phyloP scores from a whole-genome alignment of 78 protist genomes.

The Dictyostelium purpureum region DNA sequence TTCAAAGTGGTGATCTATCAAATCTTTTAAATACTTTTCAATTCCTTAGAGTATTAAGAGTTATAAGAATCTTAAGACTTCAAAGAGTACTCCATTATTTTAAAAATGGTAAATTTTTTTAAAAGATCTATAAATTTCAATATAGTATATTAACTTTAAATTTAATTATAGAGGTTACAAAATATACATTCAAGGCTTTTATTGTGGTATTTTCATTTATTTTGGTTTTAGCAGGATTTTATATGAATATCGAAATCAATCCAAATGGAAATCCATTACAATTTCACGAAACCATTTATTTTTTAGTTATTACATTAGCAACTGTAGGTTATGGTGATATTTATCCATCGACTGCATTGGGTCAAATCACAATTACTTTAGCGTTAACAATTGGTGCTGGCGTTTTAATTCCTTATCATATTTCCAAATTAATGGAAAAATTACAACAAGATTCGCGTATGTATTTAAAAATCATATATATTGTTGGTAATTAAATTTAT shows the following conservation, averaged over 20 bases:
- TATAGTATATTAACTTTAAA: background rate
- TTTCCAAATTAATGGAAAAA: conserved; percentile 71
- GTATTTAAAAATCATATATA: background rate
- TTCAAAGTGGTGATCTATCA: conserved; percentile 37
- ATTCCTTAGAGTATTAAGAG: conserved; percentile 64
- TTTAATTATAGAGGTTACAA: conserved; percentile 55
- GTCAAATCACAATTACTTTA: conserved; percentile 68
- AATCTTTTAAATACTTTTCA: conserved; percentile 37
- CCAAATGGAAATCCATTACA: conserved; percentile 8
- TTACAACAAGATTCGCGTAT: conserved; percentile 82
- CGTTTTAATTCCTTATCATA: conserved; percentile 72
- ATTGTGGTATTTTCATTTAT: conserved; percentile 78
- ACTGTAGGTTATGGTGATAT: conserved; percentile 81
- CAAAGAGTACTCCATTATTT: conserved; percentile 69
- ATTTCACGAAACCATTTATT: conserved; percentile 67
- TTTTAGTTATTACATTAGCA: conserved; percentile 70
- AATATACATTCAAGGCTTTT: conserved; percentile 75
- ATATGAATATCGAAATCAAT: conserved; percentile 54
- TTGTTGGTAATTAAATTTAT: background rate
- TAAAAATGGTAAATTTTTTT: conserved; percentile 49
- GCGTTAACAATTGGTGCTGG: conserved; percentile 76
- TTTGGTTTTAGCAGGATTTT: conserved; percentile 72
- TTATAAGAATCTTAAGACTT: conserved; percentile 50
- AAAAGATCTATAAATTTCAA: too few relatives aligned
- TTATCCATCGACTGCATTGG: conserved; percentile 72